Base-by-base conservation (phyloP, 2,329 filamentous ascomycete species). In the Pestalotiopsis sp. region DNA sequence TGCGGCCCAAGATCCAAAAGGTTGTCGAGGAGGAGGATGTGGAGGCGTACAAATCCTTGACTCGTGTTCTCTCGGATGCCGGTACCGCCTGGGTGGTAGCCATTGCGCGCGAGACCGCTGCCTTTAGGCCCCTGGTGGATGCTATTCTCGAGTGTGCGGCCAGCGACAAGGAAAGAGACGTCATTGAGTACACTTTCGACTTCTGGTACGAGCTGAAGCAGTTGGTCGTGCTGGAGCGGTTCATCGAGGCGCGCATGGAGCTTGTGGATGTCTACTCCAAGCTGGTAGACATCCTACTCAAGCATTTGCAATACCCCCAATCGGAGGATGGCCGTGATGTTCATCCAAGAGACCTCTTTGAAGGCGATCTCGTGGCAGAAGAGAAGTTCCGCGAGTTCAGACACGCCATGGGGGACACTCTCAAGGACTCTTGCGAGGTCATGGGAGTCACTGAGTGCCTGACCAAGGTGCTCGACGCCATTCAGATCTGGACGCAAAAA, bases 201-300 rank as follows among this genome's bases (percentile, higher is more conserved):
- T 98, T 99, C 83, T 99, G 96, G 96, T 98, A 97, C 78, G 96
- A 99, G 78, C 87, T 99, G 61, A 99, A 99, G 84, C 94, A 98
- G 79, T 98, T 97, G 78, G 86, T 99, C 62, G 94, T 95, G 1
- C 82, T 99, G 66, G 95, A 98, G 45, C 92, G 92, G 73, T 99
- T 98, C 78, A 92, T 93, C 65, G 88, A 94, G 75, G 92, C 95
- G 56, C 90, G 95, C 65, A 80, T 94, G 71, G 87, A 92, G 74
- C 88, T 94, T 67, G 86, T 93, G 45, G 93, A 97, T 73, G 84
- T 98, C 61, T 99, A 94, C 80, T 93, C 94, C 1, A 92, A 92
- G 77, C 86, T 99, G 52, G 95, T 99, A 69, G 95, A 98, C 77
- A 91, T 98, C 72, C 92, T 99, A 84, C 91, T 99, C 69, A 91